Conservation (phyloP, 164 flowering plant species). For the Aristolochia fimbriata region DNA sequence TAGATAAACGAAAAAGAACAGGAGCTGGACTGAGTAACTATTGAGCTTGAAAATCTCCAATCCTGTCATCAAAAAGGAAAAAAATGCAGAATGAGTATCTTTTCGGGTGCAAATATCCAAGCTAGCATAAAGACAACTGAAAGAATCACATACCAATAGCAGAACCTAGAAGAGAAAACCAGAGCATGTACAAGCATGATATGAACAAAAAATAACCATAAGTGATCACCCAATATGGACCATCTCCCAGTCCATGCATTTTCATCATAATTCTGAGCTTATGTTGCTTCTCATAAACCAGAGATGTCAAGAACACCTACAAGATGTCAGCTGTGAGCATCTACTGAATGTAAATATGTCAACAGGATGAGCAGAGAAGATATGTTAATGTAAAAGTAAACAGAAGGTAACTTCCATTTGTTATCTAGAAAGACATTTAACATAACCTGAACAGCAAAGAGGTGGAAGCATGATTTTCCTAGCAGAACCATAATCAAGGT, state of each 20-base stretch:
- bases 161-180: slow-evolving; percentile 22
- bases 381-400: no score
- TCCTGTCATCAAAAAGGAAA: slow-evolving; percentile 25
- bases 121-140: no score
- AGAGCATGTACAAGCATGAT: slow-evolving; percentile 19
- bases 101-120: background rate
- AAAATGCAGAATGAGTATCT: background rate
- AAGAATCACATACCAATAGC: slow-evolving; percentile 15
- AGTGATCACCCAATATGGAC: slow-evolving; percentile 28
- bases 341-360: no score
- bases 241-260: slow-evolving; percentile 40
- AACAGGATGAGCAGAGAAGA: no score
- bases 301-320: slow-evolving; percentile 21
- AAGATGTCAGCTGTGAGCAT: slow-evolving; percentile 1
- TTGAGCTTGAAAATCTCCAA: slow-evolving; percentile 48
- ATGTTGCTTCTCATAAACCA: slow-evolving; percentile 36
- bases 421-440: no score
- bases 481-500: no score
- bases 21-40: slow-evolving; percentile 45
- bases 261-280: slow-evolving; percentile 35
- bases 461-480: no score
- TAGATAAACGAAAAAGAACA: slow-evolving; percentile 42
- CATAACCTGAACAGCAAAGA: no score
- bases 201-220: slow-evolving; percentile 21
- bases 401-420: no score